phyloP scores from a whole-genome alignment of 768 basidiomycete species.

The Podaxis sp. region DNA sequence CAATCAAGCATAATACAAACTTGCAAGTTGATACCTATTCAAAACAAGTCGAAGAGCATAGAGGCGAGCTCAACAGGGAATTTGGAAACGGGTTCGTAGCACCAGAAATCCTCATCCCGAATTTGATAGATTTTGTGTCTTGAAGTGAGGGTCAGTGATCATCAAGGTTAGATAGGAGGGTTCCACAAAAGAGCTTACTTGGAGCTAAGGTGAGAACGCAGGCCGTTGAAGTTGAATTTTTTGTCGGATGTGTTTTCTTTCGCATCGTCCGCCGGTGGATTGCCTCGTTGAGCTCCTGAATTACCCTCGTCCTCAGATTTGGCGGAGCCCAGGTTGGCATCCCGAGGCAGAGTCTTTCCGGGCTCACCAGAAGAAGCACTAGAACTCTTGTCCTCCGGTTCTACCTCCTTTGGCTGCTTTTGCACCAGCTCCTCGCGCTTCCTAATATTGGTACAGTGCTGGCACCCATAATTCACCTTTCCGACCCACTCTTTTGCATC shows the following conservation, averaged over 20 bases:
- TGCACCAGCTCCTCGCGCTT: neutral
- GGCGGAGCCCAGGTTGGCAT: neutral
- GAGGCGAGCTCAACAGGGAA: neutral
- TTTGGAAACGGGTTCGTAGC: neutral
- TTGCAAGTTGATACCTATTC: too few species aligned
- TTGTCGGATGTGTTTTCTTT: constrained; percentile 16
- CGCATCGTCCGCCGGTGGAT: neutral
- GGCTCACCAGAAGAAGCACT: neutral
- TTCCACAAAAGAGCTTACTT: constrained; percentile 37
- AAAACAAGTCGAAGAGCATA: too few species aligned
- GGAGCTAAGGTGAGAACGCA: constrained; percentile 58
- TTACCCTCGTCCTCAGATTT: neutral
- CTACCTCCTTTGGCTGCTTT: neutral
- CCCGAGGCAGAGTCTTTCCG: neutral
- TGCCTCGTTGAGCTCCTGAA: neutral
- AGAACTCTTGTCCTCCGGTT: neutral
- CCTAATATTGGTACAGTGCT: constrained; percentile 37
- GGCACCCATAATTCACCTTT: constrained; percentile 44
- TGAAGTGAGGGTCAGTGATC: neutral
- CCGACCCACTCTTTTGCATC: constrained; percentile 24
- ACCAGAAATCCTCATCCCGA: constrained; percentile 6
- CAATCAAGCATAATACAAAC: too few species aligned
- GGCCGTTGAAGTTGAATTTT: constrained; percentile 45
- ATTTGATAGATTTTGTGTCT: constrained; percentile 36
- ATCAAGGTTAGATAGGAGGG: neutral